Base-by-base conservation (phyloP, 306 rosid genomes). In the Potentilla sterilis region DNA sequence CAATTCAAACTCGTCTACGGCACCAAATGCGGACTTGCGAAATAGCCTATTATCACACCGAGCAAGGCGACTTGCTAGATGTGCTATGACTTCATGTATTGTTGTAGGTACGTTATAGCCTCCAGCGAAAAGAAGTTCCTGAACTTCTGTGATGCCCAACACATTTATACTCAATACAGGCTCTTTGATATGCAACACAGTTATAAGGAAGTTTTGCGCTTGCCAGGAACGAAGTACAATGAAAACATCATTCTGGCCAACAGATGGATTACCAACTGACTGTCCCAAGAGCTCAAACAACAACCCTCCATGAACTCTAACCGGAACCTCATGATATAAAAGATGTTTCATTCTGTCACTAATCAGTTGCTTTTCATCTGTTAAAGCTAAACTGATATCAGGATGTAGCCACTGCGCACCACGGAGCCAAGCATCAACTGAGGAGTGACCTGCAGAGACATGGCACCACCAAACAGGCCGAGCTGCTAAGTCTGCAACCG, bases 381-480 rank as follows among this genome's bases (percentile, higher is more conserved):
- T 89, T 76, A 92, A 75, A 58, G 99, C 97, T 75, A 85, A 81
- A 78, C 92, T 86, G 69, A 95, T 83, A 55, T 97, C 97, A 74
- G 97, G 97, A 73, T 92, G 97, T 19, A 95, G 76, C 96, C 97
- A 92, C 69, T 84, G 96, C 74, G 93, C 90, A 82, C 32, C 84
- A 68, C 83, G 82, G 76, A 95, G 95, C 97, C 97, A 92, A 7
- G 87, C 46, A 74, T 81, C 85, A 81, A 85, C 79, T 12, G 79
- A 74, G 21, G 96, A 96, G 77, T 92, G 91, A 70, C 80, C 85
- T 62, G 97, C 93, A 77, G 87, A 78, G 77, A 95, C 86, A 85
- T 95, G 91, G 83, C 99, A 90, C 99, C 99, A 95, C 99, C 97
- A 95, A 78, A 55, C 68, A 14, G 99, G 97, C 57, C 99, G 97